phyloP scores from a whole-genome alignment of 305 asterid species.

The Ajuga reptans region DNA sequence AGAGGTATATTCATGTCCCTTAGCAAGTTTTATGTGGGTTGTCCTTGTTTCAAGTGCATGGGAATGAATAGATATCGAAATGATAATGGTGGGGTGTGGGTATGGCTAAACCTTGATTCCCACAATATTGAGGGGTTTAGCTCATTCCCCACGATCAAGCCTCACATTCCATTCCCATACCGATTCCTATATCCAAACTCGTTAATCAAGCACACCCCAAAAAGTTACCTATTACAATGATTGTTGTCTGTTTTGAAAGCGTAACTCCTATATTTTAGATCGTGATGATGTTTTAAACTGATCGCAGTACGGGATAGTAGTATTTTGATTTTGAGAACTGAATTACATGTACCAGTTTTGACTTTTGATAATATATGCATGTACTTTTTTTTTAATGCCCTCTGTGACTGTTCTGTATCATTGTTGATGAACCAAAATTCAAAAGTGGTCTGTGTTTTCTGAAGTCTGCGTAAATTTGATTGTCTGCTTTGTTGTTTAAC shows the following conservation, averaged over 20 bases:
- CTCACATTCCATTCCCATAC: no score
- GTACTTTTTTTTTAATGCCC: not conserved
- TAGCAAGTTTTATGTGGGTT: constrained; percentile 12
- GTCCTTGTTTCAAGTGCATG: constrained; percentile 16
- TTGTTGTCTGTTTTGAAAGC: not conserved
- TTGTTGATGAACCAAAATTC: not conserved
- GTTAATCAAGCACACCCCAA: no score
- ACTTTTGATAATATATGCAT: constrained; percentile 12
- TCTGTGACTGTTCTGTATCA: not conserved
- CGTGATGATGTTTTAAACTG: constrained; percentile 2
- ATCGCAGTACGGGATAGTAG: constrained; percentile 1
- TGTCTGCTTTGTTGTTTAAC: constrained; percentile 6
- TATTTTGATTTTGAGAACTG: not conserved
- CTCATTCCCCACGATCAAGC: no score
- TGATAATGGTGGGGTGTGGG: no score
- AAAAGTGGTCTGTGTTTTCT: constrained; percentile 9
- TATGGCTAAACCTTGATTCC: no score
- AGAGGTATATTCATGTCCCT: constrained; percentile 44
- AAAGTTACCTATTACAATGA: no score
- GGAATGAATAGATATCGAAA: constrained; percentile 1
- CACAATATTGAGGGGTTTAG: no score
- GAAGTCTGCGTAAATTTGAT: not conserved
- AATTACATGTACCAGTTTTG: not conserved
- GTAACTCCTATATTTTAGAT: not conserved
- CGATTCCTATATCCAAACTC: no score